Base-by-base conservation (phyloP, 805 yeast genomes). In the Clavispora fructus region DNA sequence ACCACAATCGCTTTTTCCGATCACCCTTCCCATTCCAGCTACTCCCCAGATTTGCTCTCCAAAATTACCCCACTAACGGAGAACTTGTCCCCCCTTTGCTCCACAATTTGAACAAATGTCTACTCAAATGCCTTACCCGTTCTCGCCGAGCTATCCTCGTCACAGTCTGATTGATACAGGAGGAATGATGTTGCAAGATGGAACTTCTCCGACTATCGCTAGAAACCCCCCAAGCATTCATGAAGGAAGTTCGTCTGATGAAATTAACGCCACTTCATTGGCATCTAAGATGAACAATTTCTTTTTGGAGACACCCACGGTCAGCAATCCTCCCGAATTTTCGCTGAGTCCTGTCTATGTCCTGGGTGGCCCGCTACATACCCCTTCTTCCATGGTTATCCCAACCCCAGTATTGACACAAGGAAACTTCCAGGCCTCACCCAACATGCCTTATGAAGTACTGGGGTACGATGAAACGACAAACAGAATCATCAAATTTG, bases 281-380 rank as follows among this genome's bases (percentile, higher is more conserved):
- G 19, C 44, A 7, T 14, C 29, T 27, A 35, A 37, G 31, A 16
- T 40, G 14, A 14, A 26, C 12, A 32, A 33, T 23, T n/a, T 41
- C 25, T 41, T 38, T 29, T 41, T 45, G 32, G 43, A 42, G 30
- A 45, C 48, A 3, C 48, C 40, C 17, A 41, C 45, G 8, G 1
- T 42, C 13, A 14, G 33, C 4, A 25, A 25, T 5, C 16, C 44
- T 8, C 35, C 42, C 6, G 35, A 12, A 8, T 40, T 40, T 14
- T n/a, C 32, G 13, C 35, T 19, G 19, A 40, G 42, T 25, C 42
- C 44, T 3, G 19, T 28, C 11, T 35, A 23, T 25, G 16, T 29
- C 4, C 35, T 8, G 17, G 31, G 17, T 4, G 17, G 25, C 23
- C 9, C 17, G 13, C 13, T 35, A 12, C 40, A 42, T 31, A 42